Conservation (phyloP, 768 basidiomycete species). For the Pholiota conissans region DNA sequence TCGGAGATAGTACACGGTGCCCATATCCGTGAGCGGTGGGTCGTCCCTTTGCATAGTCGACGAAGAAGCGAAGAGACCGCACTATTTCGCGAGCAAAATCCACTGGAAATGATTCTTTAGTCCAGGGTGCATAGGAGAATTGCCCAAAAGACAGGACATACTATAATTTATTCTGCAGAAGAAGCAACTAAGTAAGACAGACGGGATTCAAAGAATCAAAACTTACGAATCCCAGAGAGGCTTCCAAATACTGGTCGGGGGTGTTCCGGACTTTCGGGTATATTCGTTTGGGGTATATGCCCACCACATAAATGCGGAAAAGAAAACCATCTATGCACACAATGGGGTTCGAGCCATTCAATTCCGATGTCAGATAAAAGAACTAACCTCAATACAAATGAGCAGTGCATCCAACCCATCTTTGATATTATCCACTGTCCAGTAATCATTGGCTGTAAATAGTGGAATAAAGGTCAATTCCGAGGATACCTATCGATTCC, state of each 20-base stretch:
- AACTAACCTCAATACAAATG: slow-evolving; percentile 76
- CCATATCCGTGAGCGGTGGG: slow-evolving; percentile 23
- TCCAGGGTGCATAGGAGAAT: background rate
- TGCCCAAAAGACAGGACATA: slow-evolving; percentile 7
- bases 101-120: background rate
- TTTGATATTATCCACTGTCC: slow-evolving; percentile 47
- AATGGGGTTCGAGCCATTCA: slow-evolving; percentile 6
- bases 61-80: slow-evolving; percentile 62
- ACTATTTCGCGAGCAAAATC: slow-evolving; percentile 51
- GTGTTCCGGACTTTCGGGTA: slow-evolving; percentile 33
- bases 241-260: slow-evolving; percentile 58
- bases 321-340: slow-evolving; percentile 85
- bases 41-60: slow-evolving; percentile 36
- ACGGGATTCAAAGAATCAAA: slow-evolving; percentile 23
- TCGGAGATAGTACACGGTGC: slow-evolving; percentile 6
- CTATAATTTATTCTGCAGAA: slow-evolving; percentile 31
- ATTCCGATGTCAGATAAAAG: background rate
- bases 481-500: too few species aligned
- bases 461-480: background rate
- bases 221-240: slow-evolving; percentile 71
- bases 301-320: slow-evolving; percentile 78
- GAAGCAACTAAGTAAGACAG: background rate
- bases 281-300: slow-evolving; percentile 79
- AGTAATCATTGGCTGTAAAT: slow-evolving; percentile 71
- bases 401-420: slow-evolving; percentile 80